Conservation (phyloP, 768 basidiomycete species). For the Naematelia aurantialba region DNA sequence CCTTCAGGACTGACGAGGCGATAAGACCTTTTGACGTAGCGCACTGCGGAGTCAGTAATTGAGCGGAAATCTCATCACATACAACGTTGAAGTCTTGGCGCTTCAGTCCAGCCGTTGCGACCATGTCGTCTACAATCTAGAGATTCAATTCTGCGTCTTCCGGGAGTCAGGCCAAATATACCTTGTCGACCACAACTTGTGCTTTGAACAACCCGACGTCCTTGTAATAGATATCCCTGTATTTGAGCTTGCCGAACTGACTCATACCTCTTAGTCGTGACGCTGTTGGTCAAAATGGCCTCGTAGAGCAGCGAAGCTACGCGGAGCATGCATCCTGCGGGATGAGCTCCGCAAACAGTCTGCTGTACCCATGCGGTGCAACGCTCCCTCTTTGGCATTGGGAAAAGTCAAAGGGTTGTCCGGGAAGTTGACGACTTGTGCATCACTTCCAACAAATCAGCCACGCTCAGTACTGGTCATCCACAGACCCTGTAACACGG, state of each 20-base stretch:
- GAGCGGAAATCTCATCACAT: slow-evolving; percentile 24
- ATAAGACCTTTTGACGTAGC: slow-evolving; percentile 87
- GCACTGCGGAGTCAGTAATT: slow-evolving; percentile 56
- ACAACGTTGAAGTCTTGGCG: slow-evolving; percentile 79
- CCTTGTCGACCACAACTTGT: slow-evolving; percentile 75
- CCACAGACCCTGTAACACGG: slow-evolving; percentile 30
- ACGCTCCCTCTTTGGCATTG: slow-evolving; percentile 6
- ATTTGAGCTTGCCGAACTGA: slow-evolving; percentile 45
- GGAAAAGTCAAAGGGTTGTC: slow-evolving; percentile 19
- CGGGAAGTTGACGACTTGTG: slow-evolving; percentile 27
- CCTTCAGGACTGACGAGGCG: slow-evolving; percentile 62
- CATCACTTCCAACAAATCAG: slow-evolving; percentile 12
- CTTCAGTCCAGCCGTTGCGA: slow-evolving; percentile 71
- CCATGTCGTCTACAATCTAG: slow-evolving; percentile 83
- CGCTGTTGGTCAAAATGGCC: slow-evolving; percentile 23
- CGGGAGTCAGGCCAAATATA: slow-evolving; percentile 38
- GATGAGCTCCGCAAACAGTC: background rate
- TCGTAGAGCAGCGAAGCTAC: slow-evolving; percentile 32
- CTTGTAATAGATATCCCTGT: slow-evolving; percentile 80
- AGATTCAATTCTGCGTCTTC: slow-evolving; percentile 10
- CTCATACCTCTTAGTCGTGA: slow-evolving; percentile 32
- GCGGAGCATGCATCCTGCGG: slow-evolving; percentile 22
- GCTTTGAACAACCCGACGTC: slow-evolving; percentile 73
- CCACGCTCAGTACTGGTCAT: background rate
- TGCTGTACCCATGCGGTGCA: slow-evolving; percentile 18